Conservation (phyloP, 2,329 filamentous ascomycete species). For the Aspergillus fructus region DNA sequence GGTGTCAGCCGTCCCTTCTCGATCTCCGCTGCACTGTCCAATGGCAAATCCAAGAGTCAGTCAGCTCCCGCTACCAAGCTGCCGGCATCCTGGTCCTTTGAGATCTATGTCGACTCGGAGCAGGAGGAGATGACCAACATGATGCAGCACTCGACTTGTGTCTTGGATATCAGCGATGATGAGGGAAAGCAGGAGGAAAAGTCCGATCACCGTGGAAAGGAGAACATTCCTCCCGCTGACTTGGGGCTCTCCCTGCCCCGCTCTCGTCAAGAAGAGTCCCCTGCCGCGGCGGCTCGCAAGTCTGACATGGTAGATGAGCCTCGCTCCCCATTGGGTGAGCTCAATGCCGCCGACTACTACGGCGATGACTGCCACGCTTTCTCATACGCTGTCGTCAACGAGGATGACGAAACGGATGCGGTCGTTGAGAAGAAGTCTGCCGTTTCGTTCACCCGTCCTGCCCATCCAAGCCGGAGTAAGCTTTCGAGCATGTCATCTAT, state of each 20-base stretch:
- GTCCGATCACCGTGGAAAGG: slow-evolving; percentile 67
- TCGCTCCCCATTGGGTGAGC: slow-evolving; percentile 65
- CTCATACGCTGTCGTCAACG: slow-evolving; percentile 62
- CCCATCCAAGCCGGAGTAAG: slow-evolving; percentile 18
- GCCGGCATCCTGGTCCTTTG: slow-evolving; percentile 71
- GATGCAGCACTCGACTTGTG: slow-evolving; percentile 84
- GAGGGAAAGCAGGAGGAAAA: slow-evolving; percentile 59
- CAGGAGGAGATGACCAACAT: slow-evolving; percentile 90
- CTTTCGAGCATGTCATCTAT: slow-evolving; percentile 28
- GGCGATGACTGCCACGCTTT: slow-evolving; percentile 63
- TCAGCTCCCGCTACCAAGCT: slow-evolving; percentile 52
- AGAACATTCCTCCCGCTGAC: slow-evolving; percentile 77
- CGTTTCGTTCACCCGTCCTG: slow-evolving; percentile 8
- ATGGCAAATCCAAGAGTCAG: slow-evolving; percentile 51
- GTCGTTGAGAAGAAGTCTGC: slow-evolving; percentile 18
- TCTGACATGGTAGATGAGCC: slow-evolving; percentile 64
- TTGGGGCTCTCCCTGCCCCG: slow-evolving; percentile 61
- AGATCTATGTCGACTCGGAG: slow-evolving; percentile 88
- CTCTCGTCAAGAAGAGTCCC: slow-evolving; percentile 21
- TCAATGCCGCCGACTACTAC: slow-evolving; percentile 68
- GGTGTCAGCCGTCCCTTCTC: slow-evolving; percentile 67
- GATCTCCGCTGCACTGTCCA: slow-evolving; percentile 70
- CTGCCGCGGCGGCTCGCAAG: slow-evolving; percentile 31
- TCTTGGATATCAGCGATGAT: slow-evolving; percentile 85
- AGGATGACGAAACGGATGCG: slow-evolving; percentile 48